Evolutionary conservation across 2,329 filamentous ascomycete species (phyloP).

Genomic region (Corinectria fuckeliana): DNA sequence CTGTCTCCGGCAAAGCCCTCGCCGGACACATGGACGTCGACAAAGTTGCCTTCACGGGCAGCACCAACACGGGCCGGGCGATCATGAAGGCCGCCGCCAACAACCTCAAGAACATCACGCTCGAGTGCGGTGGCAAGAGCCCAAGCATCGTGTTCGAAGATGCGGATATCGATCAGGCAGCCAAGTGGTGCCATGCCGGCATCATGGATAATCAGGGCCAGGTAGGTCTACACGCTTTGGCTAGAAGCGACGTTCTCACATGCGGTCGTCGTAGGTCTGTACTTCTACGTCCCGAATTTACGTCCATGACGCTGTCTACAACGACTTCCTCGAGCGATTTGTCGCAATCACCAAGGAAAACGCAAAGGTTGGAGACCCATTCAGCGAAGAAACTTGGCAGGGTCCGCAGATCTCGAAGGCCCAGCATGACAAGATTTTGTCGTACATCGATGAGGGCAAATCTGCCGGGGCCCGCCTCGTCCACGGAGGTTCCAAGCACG

Average conservation of each 20-base stretch:
- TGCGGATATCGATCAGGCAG: constrained; percentile 63
- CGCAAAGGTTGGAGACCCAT: constrained; percentile 66
- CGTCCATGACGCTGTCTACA: constrained; percentile 60
- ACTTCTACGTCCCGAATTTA: constrained; percentile 61
- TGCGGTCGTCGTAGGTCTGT: constrained; percentile 52
- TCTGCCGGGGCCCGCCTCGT: constrained; percentile 64
- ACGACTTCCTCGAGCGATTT: constrained; percentile 65
- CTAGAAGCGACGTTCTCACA: neutral
- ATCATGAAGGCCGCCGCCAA: constrained; percentile 71
- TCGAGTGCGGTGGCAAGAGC: constrained; percentile 63
- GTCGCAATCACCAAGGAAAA: constrained; percentile 50
- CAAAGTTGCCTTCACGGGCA: constrained; percentile 74
- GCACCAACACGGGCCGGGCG: constrained; percentile 66
- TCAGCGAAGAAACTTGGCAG: constrained; percentile 66
- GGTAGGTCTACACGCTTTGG: constrained; percentile 37
- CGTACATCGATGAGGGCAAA: constrained; percentile 70
- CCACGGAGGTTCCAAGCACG: constrained; percentile 33
- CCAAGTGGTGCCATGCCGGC: constrained; percentile 51
- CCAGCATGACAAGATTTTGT: constrained; percentile 68
- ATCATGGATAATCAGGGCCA: constrained; percentile 61
- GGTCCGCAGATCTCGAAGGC: constrained; percentile 68
- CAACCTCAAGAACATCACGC: constrained; percentile 62
- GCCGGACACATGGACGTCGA: constrained; percentile 67
- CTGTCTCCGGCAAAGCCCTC: constrained; percentile 66
- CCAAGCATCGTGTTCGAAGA: constrained; percentile 63